Evolutionary conservation across 2,329 filamentous ascomycete species (phyloP), one percentile per base, ranked within the genome.

Genomic region (Cryphonectria japonica): DNA sequence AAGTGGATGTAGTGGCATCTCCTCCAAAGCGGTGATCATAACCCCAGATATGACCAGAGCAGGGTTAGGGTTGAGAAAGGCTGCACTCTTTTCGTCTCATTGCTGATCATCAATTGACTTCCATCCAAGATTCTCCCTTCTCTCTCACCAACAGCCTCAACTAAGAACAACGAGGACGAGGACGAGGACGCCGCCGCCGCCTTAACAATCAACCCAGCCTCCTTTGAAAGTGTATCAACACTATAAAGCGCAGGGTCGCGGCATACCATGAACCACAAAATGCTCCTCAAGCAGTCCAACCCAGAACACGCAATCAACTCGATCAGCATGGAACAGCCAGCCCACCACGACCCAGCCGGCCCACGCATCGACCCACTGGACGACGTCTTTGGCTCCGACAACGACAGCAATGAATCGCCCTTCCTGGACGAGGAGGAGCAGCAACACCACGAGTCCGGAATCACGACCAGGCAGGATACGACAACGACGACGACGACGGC

Each of bases 221-320:
- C 7, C 9, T 3, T 54, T 26, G 50, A 39, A 9, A n/a, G 22
- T 32, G 11, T 2, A 60, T 9, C 16, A 8, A n/a, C 19, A 16
- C 57, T 11, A 11, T 50, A 19, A 16, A 32, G 9, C 16, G 32
- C 52, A 16, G 52, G 52, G 26, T 11, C 32, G 57, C 29, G 32
- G 29, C 16, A 61, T 11, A 61, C 6, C n/a, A 32, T 41, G 39
- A 43, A 46, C 1, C 29, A 5, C 26, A 43, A 57, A 61, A 73
- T 73, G 71, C 69, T 73, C 39, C 71, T 73, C 67, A 71, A 70
- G 50, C 71, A 73, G 41, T 65, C 69, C 52, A 67, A 73, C 34
- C 71, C 71, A 37, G 69, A 70, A 60, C 66, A 73, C 71, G 69
- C 67, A 52, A 70, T 65, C 61, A 68, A 66, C 62, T 68, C 67